phyloP scores from a whole-genome alignment of 176 grass and related monocot genomes.

The Rhynchospora pubera region DNA sequence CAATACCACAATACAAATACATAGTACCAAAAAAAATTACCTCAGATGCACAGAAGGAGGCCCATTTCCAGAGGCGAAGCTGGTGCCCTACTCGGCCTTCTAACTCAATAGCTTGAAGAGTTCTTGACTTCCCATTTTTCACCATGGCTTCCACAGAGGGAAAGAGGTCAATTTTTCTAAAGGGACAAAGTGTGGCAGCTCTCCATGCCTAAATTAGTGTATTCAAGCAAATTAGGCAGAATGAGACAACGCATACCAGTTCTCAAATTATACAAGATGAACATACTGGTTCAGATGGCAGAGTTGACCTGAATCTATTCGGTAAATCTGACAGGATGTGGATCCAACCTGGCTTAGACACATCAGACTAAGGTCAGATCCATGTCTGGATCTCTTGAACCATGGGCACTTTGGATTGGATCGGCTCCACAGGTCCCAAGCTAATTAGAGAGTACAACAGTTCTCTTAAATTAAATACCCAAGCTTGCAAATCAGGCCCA shows the following conservation, averaged over 20 bases:
- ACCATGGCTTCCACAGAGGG: constrained; percentile 73
- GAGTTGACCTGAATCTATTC: neutral
- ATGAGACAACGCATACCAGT: neutral
- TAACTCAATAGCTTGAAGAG: constrained; percentile 81
- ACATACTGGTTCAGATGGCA: neutral
- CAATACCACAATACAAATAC: neutral
- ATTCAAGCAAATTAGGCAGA: constrained; percentile 4
- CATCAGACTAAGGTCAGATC: neutral
- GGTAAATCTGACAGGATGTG: neutral
- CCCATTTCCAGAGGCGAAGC: constrained; percentile 98
- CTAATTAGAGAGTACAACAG: neutral
- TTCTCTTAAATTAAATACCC: neutral
- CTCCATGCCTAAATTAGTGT: constrained; percentile 67
- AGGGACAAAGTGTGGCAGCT: constrained; percentile 80
- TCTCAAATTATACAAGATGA: neutral
- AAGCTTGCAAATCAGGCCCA: neutral
- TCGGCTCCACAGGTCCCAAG: neutral
- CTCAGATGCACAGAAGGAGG: constrained; percentile 95
- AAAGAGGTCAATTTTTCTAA: constrained; percentile 75
- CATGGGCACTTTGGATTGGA: neutral
- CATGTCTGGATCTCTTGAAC: neutral
- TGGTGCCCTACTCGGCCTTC: constrained; percentile 81
- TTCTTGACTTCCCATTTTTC: constrained; percentile 74
- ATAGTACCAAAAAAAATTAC: constrained; percentile 25
- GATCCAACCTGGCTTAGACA: constrained; percentile 1